These are phyloP conservation scores for Rhizopus stolonifer DNA, from an alignment of 371 early-diverging fungal genomes.

Conservation along the genomic window DNA sequence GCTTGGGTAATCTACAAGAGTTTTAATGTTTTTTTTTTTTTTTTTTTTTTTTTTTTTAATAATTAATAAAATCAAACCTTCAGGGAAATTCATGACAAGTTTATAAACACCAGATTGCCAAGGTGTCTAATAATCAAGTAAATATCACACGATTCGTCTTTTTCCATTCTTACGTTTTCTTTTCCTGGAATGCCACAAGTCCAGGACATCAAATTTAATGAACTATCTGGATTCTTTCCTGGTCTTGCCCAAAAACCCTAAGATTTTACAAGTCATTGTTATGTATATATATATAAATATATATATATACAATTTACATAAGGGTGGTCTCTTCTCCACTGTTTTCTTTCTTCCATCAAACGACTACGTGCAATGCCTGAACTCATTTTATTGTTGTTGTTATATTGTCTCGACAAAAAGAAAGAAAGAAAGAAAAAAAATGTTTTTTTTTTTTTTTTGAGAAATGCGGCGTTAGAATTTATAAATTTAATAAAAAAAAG, in stretches of 20 bases:
- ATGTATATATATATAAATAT: background rate
- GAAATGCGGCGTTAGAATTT: too few relatives aligned
- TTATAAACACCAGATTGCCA: constrained; percentile 98
- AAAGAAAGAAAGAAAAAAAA: too few relatives aligned
- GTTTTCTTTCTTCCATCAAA: constrained; percentile 93
- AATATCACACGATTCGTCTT: background rate
- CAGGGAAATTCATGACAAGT: constrained; percentile 86
- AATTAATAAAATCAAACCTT: constrained; percentile 51
- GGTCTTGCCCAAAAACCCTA: constrained; percentile 90
- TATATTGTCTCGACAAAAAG: background rate
- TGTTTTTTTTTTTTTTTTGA: too few relatives aligned
- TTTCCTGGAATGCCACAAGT: constrained; percentile 95
- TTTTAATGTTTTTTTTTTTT: background rate
- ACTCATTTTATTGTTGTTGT: constrained; percentile 50
- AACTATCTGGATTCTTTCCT: constrained; percentile 77
- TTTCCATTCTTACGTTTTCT: constrained; percentile 45
- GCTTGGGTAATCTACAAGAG: constrained; percentile 68
- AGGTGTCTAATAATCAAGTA: constrained; percentile 61
- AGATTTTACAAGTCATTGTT: too few relatives aligned
- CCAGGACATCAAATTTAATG: constrained; percentile 89
- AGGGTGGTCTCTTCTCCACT: constrained; percentile 97
- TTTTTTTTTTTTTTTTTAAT: background rate
- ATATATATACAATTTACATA: constrained; percentile 53
- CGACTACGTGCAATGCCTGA: constrained; percentile 77
- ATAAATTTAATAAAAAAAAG: background rate